phyloP scores from a whole-genome alignment of 1,284 basidiomycete genomes.

The Heterobasidion parviporum region DNA sequence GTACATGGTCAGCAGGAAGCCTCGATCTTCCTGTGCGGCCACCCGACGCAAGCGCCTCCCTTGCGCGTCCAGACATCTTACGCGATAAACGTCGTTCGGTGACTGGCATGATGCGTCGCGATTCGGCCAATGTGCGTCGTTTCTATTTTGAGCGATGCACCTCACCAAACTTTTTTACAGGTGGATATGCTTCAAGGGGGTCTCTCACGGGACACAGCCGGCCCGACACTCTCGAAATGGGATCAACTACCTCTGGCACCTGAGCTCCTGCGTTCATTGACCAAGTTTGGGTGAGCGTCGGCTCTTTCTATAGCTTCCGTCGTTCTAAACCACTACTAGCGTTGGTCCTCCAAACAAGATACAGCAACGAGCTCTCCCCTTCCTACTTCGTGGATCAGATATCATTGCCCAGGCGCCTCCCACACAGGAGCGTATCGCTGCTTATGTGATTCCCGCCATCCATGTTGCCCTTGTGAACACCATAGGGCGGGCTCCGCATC shows the following conservation, averaged over 20 bases:
- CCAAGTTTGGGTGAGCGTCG: slow-evolving; percentile 80
- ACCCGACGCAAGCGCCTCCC: slow-evolving; percentile 25
- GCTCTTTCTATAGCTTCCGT: not conserved
- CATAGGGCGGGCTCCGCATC: slow-evolving; percentile 42
- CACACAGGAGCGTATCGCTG: slow-evolving; percentile 95
- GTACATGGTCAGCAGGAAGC: slow-evolving; percentile 76
- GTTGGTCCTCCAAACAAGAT: slow-evolving; percentile 98
- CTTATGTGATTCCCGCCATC: slow-evolving; percentile 91
- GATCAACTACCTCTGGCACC: slow-evolving; percentile 84
- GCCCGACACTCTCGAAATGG: slow-evolving; percentile 93
- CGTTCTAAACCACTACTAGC: slow-evolving; percentile 31
- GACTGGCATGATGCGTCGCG: slow-evolving; percentile 57
- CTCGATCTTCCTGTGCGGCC: slow-evolving; percentile 62
- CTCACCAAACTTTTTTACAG: slow-evolving; percentile 37
- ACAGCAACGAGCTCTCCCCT: slow-evolving; percentile 92
- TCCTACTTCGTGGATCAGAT: slow-evolving; percentile 88
- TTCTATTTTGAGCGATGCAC: slow-evolving; percentile 17
- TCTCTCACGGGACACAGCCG: slow-evolving; percentile 53
- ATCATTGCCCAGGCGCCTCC: slow-evolving; percentile 98
- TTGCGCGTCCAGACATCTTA: slow-evolving; percentile 25
- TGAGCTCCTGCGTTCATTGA: slow-evolving; percentile 83
- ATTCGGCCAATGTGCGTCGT: slow-evolving; percentile 61
- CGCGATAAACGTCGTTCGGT: slow-evolving; percentile 73
- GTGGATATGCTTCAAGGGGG: slow-evolving; percentile 44
- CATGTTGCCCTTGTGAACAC: slow-evolving; percentile 72